Evolutionary conservation across 2,329 filamentous ascomycete genomes (phyloP).

Genomic region (Lachnellula subtilissima): DNA sequence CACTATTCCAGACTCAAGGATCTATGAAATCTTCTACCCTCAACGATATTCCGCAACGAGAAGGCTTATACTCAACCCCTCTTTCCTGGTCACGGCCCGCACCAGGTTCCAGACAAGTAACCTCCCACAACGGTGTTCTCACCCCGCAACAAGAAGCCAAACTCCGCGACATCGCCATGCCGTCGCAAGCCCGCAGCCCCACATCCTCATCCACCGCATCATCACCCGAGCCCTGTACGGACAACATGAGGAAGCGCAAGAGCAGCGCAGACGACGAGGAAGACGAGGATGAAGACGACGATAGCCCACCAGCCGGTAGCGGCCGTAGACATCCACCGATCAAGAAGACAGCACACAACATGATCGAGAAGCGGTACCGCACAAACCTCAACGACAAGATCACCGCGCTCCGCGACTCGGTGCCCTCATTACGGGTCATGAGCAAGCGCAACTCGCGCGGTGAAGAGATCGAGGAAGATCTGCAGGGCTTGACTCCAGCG

Average conservation of each 20-base stretch:
- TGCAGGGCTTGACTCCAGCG: constrained; percentile 55
- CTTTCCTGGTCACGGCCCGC: constrained; percentile 24
- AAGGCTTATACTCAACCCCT: constrained; percentile 26
- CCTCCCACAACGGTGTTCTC: constrained; percentile 11
- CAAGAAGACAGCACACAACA: constrained; percentile 80
- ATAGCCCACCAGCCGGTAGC: constrained; percentile 39
- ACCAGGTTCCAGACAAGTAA: constrained; percentile 3
- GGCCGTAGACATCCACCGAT: constrained; percentile 36
- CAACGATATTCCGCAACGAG: constrained; percentile 9
- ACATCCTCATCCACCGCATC: constrained; percentile 39
- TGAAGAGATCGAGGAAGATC: constrained; percentile 53
- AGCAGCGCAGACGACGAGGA: constrained; percentile 26
- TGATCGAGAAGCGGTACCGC: constrained; percentile 80
- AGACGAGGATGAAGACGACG: constrained; percentile 51
- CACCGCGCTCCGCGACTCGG: constrained; percentile 66
- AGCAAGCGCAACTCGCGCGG: constrained; percentile 42
- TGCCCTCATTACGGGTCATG: constrained; percentile 61
- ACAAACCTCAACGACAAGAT: constrained; percentile 84
- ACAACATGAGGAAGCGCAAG: constrained; percentile 40
- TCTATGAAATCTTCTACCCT: constrained; percentile 9
- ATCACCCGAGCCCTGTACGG: constrained; percentile 34
- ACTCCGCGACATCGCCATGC: constrained; percentile 60
- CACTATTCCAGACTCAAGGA: constrained; percentile 24
- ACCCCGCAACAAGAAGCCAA: constrained; percentile 31
- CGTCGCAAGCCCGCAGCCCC: constrained; percentile 43